These are phyloP conservation scores for Saccharomycopsis sp. DNA, from an alignment of 805 yeast species.

Conservation along the genomic window DNA sequence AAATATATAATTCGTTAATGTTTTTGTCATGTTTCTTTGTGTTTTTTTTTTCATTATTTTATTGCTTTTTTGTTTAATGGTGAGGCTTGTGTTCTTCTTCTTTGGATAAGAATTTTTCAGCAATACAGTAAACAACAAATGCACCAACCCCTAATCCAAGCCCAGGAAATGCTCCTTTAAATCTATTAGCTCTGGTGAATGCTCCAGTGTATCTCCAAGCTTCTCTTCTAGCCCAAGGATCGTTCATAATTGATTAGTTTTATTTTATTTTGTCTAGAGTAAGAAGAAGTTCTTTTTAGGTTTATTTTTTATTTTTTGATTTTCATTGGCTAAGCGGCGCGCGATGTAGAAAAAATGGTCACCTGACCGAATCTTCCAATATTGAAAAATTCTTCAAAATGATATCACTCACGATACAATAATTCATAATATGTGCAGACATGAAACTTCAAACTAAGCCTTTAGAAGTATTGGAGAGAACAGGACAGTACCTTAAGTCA, in stretches of 20 bases:
- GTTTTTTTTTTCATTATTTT: too few relatives aligned
- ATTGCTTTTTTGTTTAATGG: too few relatives aligned
- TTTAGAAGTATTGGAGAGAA: slow-evolving; percentile 67
- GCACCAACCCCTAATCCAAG: slow-evolving; percentile 73
- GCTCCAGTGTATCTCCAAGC: slow-evolving; percentile 89
- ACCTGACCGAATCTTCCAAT: too few relatives aligned
- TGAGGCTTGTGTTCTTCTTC: slow-evolving; percentile 16
- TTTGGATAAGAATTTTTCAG: slow-evolving; percentile 25
- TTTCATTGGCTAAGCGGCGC: too few relatives aligned
- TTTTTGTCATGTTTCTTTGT: too few relatives aligned
- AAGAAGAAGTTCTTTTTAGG: too few relatives aligned
- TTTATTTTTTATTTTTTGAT: too few relatives aligned
- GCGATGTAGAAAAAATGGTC: too few relatives aligned
- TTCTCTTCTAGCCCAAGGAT: slow-evolving; percentile 60
- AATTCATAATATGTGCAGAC: too few relatives aligned
- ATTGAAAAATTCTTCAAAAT: not conserved
- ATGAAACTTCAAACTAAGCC: slow-evolving; percentile 79
- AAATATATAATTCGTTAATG: not conserved
- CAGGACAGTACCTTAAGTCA: slow-evolving; percentile 65
- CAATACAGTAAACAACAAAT: slow-evolving; percentile 53
- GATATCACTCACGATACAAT: not conserved
- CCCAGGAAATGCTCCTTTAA: slow-evolving; percentile 72
- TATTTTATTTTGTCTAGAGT: too few relatives aligned
- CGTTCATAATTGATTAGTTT: slow-evolving; percentile 25
- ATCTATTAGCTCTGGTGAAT: slow-evolving; percentile 63